A percentile compares a stretch with the other conserved stretches of the same genome.
Evolutionary conservation across 1,284 basidiomycete genomes (phyloP).

Genomic region (Heterobasidion irregulare): DNA sequence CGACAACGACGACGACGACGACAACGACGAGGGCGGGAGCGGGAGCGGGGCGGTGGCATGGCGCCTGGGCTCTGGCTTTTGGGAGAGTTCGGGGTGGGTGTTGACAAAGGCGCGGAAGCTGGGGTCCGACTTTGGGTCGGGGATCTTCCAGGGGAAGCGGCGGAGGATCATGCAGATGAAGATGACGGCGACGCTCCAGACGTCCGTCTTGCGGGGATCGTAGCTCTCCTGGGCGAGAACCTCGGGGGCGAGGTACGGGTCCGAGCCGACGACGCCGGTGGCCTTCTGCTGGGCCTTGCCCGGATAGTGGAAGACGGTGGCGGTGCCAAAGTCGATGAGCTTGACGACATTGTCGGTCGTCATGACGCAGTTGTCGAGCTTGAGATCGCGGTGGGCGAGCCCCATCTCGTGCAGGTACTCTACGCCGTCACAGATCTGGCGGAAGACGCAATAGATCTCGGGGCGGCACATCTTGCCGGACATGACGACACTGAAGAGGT

Average conservation of each 20-base stretch:
- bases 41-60: conserved; percentile 2
- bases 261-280: conserved; percentile 92
- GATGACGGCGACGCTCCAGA: conserved; percentile 98
- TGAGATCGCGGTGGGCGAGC: conserved; percentile 96
- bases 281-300: conserved; percentile 79
- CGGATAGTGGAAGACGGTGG: conserved; percentile 98
- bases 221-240: conserved; percentile 79
- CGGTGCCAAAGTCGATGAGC: conserved; percentile 99
- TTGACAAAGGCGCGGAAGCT: conserved; percentile 89
- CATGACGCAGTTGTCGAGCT: conserved; percentile 99
- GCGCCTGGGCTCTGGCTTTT: conserved; percentile 19
- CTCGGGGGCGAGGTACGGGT: conserved; percentile 97
- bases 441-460: conserved; percentile 98
- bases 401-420: conserved; percentile 98
- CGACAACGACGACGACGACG: too few relatives aligned
- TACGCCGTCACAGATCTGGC: conserved; percentile 97
- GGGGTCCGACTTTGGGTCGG: conserved; percentile 89
- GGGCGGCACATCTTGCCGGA: conserved; percentile 97
- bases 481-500: conserved; percentile 99
- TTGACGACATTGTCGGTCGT: conserved; percentile 92
- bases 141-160: conserved; percentile 98
- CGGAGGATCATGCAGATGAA: conserved; percentile 99
- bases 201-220: conserved; percentile 96
- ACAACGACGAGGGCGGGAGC: neutral
- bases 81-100: conserved; percentile 80